Conservation (phyloP, 768 basidiomycete genomes). For the Mycena epipterygia region DNA sequence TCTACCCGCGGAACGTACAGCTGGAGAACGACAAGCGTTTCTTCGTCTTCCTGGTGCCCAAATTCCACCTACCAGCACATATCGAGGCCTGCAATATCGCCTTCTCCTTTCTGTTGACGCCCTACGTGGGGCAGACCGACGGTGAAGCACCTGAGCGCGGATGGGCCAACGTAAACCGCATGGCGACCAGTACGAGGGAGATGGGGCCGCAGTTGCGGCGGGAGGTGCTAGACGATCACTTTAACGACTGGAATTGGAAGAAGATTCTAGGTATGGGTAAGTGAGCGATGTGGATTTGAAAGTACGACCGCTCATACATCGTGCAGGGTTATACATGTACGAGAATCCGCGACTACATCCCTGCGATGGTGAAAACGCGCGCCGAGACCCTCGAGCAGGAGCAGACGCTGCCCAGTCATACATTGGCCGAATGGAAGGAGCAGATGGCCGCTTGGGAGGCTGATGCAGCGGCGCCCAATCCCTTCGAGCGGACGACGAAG, state of each 20-base stretch:
- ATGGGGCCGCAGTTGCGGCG: conserved; percentile 47
- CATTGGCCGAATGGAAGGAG: neutral
- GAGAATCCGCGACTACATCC: neutral
- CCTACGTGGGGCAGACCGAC: conserved; percentile 51
- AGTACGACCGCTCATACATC: neutral
- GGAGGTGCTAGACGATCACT: conserved; percentile 22
- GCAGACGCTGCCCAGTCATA: neutral
- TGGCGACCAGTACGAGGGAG: conserved; percentile 52
- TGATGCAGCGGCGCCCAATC: neutral
- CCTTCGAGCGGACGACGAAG: neutral
- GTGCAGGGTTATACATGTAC: neutral
- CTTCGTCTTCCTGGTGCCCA: conserved; percentile 41
- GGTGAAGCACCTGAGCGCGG: conserved; percentile 52
- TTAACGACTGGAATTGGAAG: conserved; percentile 29
- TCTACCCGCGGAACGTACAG: conserved; percentile 20
- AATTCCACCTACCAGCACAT: conserved; percentile 45
- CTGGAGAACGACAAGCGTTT: neutral
- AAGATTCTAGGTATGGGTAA: conserved; percentile 22
- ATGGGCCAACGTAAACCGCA: conserved; percentile 44
- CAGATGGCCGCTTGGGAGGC: neutral
- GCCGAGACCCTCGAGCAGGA: neutral
- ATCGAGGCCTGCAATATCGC: conserved; percentile 31
- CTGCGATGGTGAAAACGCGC: conserved; percentile 1
- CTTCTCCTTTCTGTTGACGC: conserved; percentile 41
- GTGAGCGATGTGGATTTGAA: neutral